phyloP scores from a whole-genome alignment of 352 stramenopile species.

The Globisporangium orthogonon region DNA sequence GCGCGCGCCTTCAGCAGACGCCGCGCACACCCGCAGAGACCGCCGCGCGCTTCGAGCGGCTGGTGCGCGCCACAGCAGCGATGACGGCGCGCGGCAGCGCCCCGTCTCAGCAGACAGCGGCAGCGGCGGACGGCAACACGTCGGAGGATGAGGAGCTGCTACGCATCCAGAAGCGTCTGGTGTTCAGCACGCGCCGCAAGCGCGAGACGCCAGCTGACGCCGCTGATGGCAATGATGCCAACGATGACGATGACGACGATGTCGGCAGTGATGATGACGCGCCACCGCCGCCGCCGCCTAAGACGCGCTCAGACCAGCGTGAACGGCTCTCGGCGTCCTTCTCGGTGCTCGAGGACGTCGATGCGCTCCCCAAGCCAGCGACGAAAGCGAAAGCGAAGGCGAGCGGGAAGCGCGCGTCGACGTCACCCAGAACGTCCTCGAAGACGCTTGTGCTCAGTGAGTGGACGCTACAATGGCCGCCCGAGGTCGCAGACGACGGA shows the following conservation, averaged over 20 bases:
- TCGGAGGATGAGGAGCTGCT: constrained; percentile 19
- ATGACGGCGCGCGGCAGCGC: not conserved
- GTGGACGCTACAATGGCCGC: constrained; percentile 28
- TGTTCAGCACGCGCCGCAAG: constrained; percentile 5
- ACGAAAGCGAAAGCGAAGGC: not conserved
- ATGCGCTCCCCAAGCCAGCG: not conserved
- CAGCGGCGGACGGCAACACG: constrained; percentile 11
- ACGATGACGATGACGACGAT: not conserved
- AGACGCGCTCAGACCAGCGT: constrained; percentile 2
- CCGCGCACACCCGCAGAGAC: constrained; percentile 11
- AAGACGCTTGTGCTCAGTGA: constrained; percentile 15
- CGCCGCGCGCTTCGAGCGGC: constrained; percentile 8
- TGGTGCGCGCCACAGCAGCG: constrained; percentile 4
- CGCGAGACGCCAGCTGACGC: no score
- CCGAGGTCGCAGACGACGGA: not conserved
- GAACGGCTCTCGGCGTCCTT: constrained; percentile 7
- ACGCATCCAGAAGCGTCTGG: constrained; percentile 32
- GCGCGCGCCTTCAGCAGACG: constrained; percentile 11
- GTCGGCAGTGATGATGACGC: not conserved
- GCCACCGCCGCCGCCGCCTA: not conserved
- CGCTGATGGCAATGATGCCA: no score
- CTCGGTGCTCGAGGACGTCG: constrained; percentile 10
- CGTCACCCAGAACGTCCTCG: not conserved
- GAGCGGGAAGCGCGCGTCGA: not conserved
- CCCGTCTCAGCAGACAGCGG: not conserved